Evolutionary conservation across 2,329 filamentous ascomycete species (phyloP).

Genomic region (Penicillium paneum): DNA sequence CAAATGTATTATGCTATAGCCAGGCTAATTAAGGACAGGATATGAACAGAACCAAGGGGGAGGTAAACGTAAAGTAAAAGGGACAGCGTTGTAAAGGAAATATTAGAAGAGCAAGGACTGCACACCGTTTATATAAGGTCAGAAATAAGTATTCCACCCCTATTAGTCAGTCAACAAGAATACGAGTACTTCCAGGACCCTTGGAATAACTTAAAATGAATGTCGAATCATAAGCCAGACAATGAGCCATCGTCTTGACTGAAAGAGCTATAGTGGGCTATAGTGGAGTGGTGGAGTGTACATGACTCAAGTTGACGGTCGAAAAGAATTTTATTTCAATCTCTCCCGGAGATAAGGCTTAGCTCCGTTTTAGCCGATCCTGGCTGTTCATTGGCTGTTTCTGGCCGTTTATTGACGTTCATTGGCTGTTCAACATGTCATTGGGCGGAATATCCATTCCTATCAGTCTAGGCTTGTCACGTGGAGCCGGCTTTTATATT

Average conservation of each 20-base stretch:
- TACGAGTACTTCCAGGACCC: not conserved
- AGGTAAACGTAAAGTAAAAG: not conserved
- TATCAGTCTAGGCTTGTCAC: not conserved
- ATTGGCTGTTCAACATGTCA: not conserved
- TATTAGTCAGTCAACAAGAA: slow-evolving; percentile 6
- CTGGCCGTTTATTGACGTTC: not conserved
- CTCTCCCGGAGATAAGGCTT: slow-evolving; percentile 14
- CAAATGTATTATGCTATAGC: slow-evolving; percentile 13
- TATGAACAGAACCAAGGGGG: not conserved
- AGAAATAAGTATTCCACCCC: not conserved
- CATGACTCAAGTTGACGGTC: slow-evolving; percentile 20
- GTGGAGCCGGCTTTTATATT: slow-evolving; percentile 2
- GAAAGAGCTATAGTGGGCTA: slow-evolving; percentile 16
- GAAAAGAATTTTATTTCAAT: slow-evolving; percentile 1
- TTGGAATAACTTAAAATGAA: not conserved
- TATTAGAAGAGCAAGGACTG: not conserved
- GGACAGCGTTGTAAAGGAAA: not conserved
- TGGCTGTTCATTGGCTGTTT: too few relatives aligned
- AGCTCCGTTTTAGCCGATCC: not conserved
- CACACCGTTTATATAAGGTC: not conserved
- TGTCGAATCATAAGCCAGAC: not conserved
- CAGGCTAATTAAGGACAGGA: not conserved
- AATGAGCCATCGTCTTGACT: not conserved
- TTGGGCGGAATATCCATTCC: not conserved
- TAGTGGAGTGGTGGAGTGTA: not conserved